Base-by-base conservation (phyloP, 441 rosid species). In the Adansonia gregorii region DNA sequence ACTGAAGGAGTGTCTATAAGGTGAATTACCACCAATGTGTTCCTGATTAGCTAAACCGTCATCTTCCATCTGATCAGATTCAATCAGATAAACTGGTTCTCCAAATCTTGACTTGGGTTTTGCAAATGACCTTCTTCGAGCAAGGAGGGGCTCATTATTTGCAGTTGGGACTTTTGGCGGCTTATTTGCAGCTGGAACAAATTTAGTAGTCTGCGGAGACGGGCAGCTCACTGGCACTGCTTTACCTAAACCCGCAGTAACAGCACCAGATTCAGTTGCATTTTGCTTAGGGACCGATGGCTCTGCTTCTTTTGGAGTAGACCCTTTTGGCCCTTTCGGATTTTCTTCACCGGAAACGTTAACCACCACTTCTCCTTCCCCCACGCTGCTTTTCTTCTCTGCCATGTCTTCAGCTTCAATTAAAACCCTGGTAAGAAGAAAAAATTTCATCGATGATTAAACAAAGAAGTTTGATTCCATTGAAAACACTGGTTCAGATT, bases 101-200 rank as follows among this genome's bases (percentile, higher is more conserved):
- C 86, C 94, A 64, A 95, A 95, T 80, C 98, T 89, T n/a, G 97
- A 93, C 81, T 92, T 95, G 12, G 95, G 85, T 82, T 90, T 95
- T 20, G 87, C 31, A 27, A 93, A 15, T 39, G 97, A 78, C 75
- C 76, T 89, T 66, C 84, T 88, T n/a, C 90, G 3, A 49, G 54
- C 2, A 31, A 88, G 76, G 52, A 84, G 35, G 7, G 65, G 82
- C 61, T 81, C 92, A 14, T 22, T 80, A 17, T 27, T 51, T 74
- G 58, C 41, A 39, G 80, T 56, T 10, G 94, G 92, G 70, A 71
- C 24, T 78, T 84, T 91, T 6, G 97, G 95, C 2, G 94, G 97
- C 91, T 86, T 89, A 39, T 82, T 83, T 12, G 82, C 76, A 60
- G 83, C 87, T 7, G 86, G 83, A 72, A 78, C 64, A 24, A 82